A percentile compares a stretch with the other conserved stretches of the same genome.
phyloP scores from a whole-genome alignment of 148 eudicot genomes.

The Chenopodium formosanum region DNA sequence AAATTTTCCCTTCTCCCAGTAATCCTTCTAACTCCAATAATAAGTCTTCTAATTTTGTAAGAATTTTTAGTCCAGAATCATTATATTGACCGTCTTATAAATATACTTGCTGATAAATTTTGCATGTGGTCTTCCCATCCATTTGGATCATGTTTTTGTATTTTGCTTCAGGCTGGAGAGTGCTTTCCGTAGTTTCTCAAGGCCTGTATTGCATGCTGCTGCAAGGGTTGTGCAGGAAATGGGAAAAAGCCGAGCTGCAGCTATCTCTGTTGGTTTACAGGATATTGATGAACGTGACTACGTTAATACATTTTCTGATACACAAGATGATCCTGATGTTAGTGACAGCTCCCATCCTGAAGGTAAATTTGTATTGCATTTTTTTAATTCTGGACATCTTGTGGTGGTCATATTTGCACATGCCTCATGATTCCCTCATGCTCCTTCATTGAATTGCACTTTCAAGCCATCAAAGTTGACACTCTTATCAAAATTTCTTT shows the following conservation, averaged over 20 bases:
- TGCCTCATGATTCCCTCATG: background rate
- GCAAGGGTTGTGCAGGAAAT: constrained; percentile 98
- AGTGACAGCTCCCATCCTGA: constrained; percentile 70
- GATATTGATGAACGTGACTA: constrained; percentile 94
- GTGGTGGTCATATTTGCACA: background rate
- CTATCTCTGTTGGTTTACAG: constrained; percentile 83
- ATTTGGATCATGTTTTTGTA: constrained; percentile 1
- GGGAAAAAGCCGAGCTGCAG: constrained; percentile 99
- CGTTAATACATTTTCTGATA: constrained; percentile 63
- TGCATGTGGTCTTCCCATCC: background rate
- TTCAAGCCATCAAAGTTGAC: background rate
- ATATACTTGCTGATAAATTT: too few species aligned
- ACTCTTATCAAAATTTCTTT: background rate
- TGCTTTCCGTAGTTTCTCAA: constrained; percentile 89
- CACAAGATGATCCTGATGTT: constrained; percentile 61
- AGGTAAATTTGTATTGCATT: constrained; percentile 41
- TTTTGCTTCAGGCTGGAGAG: constrained; percentile 73
- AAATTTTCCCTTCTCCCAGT: background rate
- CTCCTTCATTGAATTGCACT: background rate
- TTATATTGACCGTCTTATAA: background rate
- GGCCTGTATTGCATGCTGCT: constrained; percentile 95
- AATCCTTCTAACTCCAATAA: background rate
- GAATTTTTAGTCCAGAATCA: background rate
- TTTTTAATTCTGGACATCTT: constrained; percentile 8
- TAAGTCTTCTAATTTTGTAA: background rate